Evolutionary conservation across 352 stramenopile genomes (phyloP), one percentile per base, ranked within the genome.

Genomic region (Phytophthora fragariaefolia): DNA sequence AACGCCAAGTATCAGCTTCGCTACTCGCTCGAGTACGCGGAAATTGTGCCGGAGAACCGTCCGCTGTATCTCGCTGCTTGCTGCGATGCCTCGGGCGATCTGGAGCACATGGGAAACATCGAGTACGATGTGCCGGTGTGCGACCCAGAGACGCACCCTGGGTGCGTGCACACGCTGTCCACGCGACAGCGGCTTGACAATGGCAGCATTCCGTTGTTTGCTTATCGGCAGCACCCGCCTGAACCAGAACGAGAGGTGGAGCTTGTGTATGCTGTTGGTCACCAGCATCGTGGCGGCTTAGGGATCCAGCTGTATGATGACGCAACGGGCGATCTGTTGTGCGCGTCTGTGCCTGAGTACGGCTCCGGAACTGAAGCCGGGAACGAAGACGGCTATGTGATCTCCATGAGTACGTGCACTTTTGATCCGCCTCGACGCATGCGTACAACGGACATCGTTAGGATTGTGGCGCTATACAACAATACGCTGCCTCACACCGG

Each of bases 391-490:
- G 83, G 81, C 43, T 94, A 94, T 48, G 71, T 94, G 18, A 57
- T 87, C 17, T 60, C 85, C 3, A 94, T 94, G 79, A 88, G 68
- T 58, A 88, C 82, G 24, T 94, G 85, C 69, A 86, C 82, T 27
- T 92, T 94, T 49, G 63, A 94, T 46, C 83, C 83, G 18, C 85
- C 85, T 24, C 72, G 83, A 24, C 79, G 80, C n/a, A 84, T 92
- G 77, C 79, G 76, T 59, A 80, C 80, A 40, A 87, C 82, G 38
- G 80, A 90, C 53, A 74, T 92, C 46, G 76, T 92, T 63, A 83
- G 85, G 50, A 66, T 94, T 57, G 83, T 94, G 4, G 78, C 85
- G 18, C 74, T 92, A 15, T 94, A 91, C 74, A 92, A 94, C 80
- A 92, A 90, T 74, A 92, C 85, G 32, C 20, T 87, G 36, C 67